Percentiles rank a stretch among this genome's conserved stretches.
phyloP scores from a whole-genome alignment of 23 red algal genomes.

The Gracilariopsis chorda region DNA sequence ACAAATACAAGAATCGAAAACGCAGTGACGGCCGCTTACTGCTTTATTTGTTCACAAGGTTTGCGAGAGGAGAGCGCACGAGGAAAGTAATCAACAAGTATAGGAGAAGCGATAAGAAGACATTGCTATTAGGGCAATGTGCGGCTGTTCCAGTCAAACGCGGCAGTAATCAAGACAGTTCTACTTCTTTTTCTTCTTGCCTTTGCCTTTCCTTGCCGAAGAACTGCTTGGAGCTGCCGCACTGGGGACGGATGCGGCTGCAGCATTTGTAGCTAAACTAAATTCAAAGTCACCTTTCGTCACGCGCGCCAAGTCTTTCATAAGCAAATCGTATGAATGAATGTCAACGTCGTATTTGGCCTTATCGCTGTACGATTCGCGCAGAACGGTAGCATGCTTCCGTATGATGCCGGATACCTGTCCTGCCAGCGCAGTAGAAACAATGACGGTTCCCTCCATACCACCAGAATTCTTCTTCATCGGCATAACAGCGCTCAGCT shows the following conservation, averaged over 20 bases:
- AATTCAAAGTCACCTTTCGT: constrained; percentile 90
- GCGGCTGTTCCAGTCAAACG: background rate
- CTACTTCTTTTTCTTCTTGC: constrained; percentile 37
- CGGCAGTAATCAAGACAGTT: background rate
- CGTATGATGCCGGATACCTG: constrained; percentile 41
- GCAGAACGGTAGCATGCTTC: constrained; percentile 44
- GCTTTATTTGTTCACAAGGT: background rate
- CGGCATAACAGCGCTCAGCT: constrained; percentile 59
- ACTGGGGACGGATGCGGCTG: background rate
- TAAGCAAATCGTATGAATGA: constrained; percentile 79
- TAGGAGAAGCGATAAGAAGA: background rate
- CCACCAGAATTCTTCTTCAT: constrained; percentile 59
- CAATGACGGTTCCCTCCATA: constrained; percentile 62
- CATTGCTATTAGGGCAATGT: background rate
- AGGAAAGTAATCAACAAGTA: background rate
- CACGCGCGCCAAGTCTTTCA: constrained; percentile 57
- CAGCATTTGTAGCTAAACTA: background rate
- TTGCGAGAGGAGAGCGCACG: too few relatives aligned
- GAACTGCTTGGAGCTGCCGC: background rate
- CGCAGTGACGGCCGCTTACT: background rate
- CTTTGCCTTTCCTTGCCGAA: background rate
- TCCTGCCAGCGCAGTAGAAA: constrained; percentile 47
- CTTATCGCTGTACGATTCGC: constrained; percentile 65
- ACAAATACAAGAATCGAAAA: background rate
- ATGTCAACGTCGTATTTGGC: constrained; percentile 76